Conservation (phyloP, 1,284 basidiomycete species). For the Ceratobasidium papillatum region DNA sequence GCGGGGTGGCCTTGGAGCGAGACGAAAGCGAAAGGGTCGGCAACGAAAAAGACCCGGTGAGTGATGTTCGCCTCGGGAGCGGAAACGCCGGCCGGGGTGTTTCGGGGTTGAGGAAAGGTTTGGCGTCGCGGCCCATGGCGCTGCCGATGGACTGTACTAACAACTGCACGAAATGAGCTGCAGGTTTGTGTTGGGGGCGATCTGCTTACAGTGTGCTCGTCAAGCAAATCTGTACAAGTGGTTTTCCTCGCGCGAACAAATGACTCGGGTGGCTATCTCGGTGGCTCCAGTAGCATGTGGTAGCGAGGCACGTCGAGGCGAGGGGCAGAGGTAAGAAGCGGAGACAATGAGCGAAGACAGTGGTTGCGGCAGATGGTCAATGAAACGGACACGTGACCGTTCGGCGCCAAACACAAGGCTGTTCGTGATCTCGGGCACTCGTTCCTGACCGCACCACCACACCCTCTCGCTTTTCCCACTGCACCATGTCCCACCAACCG, state of each 20-base stretch:
- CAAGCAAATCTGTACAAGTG: not conserved
- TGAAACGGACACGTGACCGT: constrained; percentile 10
- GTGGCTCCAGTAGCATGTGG: not conserved
- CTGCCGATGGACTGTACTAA: not conserved
- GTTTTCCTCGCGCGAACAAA: not conserved
- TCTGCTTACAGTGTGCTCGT: not conserved
- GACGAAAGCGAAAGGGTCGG: constrained; percentile 29
- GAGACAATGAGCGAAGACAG: not conserved
- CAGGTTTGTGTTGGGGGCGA: not conserved
- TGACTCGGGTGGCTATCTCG: not conserved
- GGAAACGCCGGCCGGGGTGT: constrained; percentile 13
- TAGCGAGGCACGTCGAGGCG: not conserved
- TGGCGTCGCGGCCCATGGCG: constrained; percentile 26
- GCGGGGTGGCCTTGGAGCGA: constrained; percentile 18
- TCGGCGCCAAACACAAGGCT: not conserved
- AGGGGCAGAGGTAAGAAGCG: not conserved
- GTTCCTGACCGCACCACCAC: constrained; percentile 14
- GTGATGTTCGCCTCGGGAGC: constrained; percentile 12
- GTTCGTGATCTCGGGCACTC: not conserved
- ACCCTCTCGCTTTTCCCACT: not conserved
- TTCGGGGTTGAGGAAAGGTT: constrained; percentile 9
- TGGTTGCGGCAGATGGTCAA: constrained; percentile 8
- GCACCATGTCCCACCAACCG: constrained; percentile 5
- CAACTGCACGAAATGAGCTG: not conserved
- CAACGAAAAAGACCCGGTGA: constrained; percentile 31